phyloP scores from a whole-genome alignment of 1,284 basidiomycete genomes.

The Pseudozyma pruni region DNA sequence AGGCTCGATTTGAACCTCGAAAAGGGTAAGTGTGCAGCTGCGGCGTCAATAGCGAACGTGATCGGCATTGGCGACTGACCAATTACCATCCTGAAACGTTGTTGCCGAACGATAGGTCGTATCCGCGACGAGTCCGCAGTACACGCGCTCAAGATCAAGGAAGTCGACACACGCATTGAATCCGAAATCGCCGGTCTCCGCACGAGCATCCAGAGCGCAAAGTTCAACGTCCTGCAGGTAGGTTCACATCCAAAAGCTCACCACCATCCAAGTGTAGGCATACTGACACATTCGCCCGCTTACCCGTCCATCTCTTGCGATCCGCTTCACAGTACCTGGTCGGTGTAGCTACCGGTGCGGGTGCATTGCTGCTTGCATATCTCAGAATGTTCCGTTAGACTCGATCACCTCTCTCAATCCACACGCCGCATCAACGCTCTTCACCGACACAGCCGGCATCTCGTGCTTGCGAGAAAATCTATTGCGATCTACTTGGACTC shows the following conservation, averaged over 20 bases:
- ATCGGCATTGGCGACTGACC: too few species aligned
- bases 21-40: conserved; percentile 89
- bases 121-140: conserved; percentile 92
- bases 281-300: background rate
- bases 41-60: too few species aligned
- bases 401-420: background rate
- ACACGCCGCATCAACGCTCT: background rate
- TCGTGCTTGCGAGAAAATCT: background rate
- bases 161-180: conserved; percentile 97
- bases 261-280: background rate
- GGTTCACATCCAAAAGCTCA: conserved; percentile 10
- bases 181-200: conserved; percentile 91
- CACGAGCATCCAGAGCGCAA: conserved; percentile 90
- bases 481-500: conserved; percentile 3
- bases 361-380: conserved; percentile 86
- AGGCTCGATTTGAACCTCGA: conserved; percentile 94
- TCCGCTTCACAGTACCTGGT: conserved; percentile 56
- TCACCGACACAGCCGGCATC: background rate
- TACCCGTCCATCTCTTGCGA: background rate
- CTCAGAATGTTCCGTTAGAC: conserved; percentile 71
- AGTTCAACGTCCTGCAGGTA: conserved; percentile 72
- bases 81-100: too few species aligned
- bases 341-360: conserved; percentile 80
- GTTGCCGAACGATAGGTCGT: too few species aligned
- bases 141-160: conserved; percentile 96